Base-by-base conservation (phyloP, 768 basidiomycete genomes). In the Termitomyces sp. region DNA sequence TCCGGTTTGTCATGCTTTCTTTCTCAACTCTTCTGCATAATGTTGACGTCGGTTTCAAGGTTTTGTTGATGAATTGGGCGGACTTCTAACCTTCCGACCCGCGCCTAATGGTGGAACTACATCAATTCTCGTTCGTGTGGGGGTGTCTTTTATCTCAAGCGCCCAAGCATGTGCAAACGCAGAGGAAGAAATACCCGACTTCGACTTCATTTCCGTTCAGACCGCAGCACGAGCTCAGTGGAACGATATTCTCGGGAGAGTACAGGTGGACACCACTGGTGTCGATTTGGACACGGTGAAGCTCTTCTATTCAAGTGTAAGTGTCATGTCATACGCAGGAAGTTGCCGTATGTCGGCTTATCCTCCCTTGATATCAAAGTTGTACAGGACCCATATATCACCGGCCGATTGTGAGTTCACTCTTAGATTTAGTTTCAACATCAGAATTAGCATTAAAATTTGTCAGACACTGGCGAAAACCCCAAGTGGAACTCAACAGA, bases 131-230 rank as follows among this genome's bases (percentile, higher is more conserved):
- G 82, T 73, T 1, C 79, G 84, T n/a, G 77, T 81, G 3, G 84
- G 85, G n/a, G 77, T 87, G 6, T 85, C 83, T 0, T 77, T 85
- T 59, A 80, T 85, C 50, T 85, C 84, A 4, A 70, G 72, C 21
- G 74, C 73, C 1, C 84, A 85, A 59, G 85, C 85, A 0, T 87
- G 84, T 60, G 60, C 69, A 2, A 85, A 83, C 57, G 84, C 83
- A 2, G 78, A 82, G 57, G 71, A 76, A 43, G 85, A 87, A 61
- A 82, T 87, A 7, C 78, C 80, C 0, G 69, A 77, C 54, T 84
- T 77, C 59, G 77, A 82, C 57, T 84, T 85, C 60, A 77, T 78
- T 2, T 63, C 65, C 5, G 78, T 82, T 3, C 70, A 72, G n/a
- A 56, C 58, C 3, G 73, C 73, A 32, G 74, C 73, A 19, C 69